These are phyloP conservation scores for Macroventuria anomochaeta DNA, from an alignment of 2,329 filamentous ascomycete genomes.

Conservation along the genomic window DNA sequence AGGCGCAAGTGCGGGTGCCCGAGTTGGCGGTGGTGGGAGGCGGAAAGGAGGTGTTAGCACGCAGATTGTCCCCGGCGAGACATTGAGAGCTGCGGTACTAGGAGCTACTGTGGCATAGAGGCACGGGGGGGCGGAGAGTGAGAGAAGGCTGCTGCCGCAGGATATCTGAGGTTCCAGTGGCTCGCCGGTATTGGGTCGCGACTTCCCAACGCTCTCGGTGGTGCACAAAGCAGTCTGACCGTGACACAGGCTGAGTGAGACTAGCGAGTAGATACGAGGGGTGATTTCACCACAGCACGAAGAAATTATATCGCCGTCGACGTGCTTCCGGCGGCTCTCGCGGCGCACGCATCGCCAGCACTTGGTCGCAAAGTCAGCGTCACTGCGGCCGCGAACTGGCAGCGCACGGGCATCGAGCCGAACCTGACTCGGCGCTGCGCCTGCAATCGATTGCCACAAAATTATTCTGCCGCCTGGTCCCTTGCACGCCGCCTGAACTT, in stretches of 20 bases:
- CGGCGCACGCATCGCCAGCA: slow-evolving; percentile 28
- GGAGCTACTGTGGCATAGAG: not conserved
- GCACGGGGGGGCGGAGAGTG: slow-evolving; percentile 19
- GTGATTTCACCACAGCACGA: not conserved
- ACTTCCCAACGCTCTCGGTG: slow-evolving; percentile 20
- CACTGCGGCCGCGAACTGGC: slow-evolving; percentile 29
- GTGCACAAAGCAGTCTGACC: not conserved
- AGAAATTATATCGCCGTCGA: slow-evolving; percentile 19
- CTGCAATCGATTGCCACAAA: slow-evolving; percentile 31
- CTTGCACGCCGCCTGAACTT: slow-evolving; percentile 6
- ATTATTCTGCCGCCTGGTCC: slow-evolving; percentile 16
- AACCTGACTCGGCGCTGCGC: slow-evolving; percentile 12
- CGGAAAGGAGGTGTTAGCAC: slow-evolving; percentile 23
- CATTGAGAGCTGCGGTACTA: slow-evolving; percentile 12
- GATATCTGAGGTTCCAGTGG: slow-evolving; percentile 17
- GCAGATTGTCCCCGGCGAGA: slow-evolving; percentile 2
- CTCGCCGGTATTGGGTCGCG: slow-evolving; percentile 25
- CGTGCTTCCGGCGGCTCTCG: slow-evolving; percentile 32
- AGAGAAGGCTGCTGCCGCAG: slow-evolving; percentile 20
- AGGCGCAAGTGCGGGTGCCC: slow-evolving; percentile 6
- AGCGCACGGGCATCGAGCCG: slow-evolving; percentile 18
- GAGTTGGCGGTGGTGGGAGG: slow-evolving; percentile 8
- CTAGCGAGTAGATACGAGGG: not conserved
- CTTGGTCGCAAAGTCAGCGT: slow-evolving; percentile 35
- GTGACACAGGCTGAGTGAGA: not conserved